Evolutionary conservation across 1,284 basidiomycete genomes (phyloP).

Genomic region (Sporisorium iseilematis-ciliati): DNA sequence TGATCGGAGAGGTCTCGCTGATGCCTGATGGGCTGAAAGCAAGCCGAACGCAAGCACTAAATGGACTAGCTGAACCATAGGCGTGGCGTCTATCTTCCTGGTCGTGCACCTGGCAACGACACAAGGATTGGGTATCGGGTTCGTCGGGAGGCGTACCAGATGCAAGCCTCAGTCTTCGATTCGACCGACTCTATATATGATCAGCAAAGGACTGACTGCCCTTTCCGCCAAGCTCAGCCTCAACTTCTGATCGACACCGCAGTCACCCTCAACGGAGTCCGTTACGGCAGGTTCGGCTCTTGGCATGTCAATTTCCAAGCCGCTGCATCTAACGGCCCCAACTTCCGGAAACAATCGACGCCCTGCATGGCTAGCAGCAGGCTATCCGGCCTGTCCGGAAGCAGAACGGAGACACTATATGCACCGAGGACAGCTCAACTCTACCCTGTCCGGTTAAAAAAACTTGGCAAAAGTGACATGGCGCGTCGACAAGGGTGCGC

Average conservation of each 20-base stretch:
- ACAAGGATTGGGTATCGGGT: not conserved
- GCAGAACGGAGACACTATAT: not conserved
- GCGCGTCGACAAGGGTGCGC: slow-evolving; percentile 8
- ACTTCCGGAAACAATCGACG: no score
- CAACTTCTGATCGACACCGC: no score
- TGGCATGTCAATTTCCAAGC: no score
- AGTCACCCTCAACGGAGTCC: no score
- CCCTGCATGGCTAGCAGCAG: no score
- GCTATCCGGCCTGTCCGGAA: no score
- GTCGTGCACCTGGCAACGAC: slow-evolving; percentile 26
- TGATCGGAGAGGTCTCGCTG: slow-evolving; percentile 16
- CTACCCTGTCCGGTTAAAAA: not conserved
- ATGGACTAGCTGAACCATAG: slow-evolving; percentile 4
- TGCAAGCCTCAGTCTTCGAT: not conserved
- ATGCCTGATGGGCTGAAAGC: not conserved
- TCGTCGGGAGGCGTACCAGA: not conserved
- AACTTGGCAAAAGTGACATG: slow-evolving; percentile 17
- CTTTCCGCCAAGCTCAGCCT: no score
- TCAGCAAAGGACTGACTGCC: no score
- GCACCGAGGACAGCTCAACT: not conserved
- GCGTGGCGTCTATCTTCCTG: not conserved
- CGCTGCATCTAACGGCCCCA: no score
- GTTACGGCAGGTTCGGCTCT: no score
- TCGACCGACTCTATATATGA: no score
- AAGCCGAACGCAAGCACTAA: not conserved